Evolutionary conservation across 108 stramenopile species (phyloP).

Genomic region (Cyclostephanos tholiformis): DNA sequence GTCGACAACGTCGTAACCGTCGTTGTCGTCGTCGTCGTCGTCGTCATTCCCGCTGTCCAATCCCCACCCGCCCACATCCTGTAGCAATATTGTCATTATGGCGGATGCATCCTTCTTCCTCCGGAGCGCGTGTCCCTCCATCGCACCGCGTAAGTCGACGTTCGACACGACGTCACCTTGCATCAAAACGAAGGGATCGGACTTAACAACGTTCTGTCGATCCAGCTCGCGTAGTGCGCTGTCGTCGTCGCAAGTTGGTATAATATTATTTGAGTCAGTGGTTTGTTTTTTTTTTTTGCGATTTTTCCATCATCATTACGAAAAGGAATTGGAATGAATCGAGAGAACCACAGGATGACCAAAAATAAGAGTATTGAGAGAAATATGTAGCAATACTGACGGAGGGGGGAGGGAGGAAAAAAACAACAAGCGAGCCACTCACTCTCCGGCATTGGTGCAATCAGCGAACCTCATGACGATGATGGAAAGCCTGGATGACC

Average conservation of each 20-base stretch:
- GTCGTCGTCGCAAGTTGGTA: background rate
- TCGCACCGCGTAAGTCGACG: slow-evolving; percentile 71
- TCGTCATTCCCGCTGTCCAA: slow-evolving; percentile 37
- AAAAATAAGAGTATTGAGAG: background rate
- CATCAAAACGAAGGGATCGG: slow-evolving; percentile 96
- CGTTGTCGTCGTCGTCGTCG: slow-evolving; percentile 5
- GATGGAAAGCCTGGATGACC: slow-evolving; percentile 54
- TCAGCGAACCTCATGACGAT: slow-evolving; percentile 63
- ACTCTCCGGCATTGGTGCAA: slow-evolving; percentile 90
- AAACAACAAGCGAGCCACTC: slow-evolving; percentile 2
- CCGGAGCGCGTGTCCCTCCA: slow-evolving; percentile 69
- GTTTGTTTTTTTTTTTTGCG: too few relatives aligned
- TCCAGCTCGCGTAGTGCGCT: slow-evolving; percentile 93
- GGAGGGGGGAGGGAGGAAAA: background rate
- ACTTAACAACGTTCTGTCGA: slow-evolving; percentile 87
- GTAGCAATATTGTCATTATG: slow-evolving; percentile 90
- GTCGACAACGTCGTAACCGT: slow-evolving; percentile 11
- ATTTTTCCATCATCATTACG: background rate
- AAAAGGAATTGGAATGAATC: background rate
- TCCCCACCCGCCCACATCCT: slow-evolving; percentile 61
- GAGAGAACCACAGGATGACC: background rate
- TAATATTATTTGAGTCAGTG: background rate
- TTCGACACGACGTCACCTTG: slow-evolving; percentile 93
- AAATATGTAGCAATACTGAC: background rate
- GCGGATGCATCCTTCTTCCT: slow-evolving; percentile 75